Evolutionary conservation across 768 basidiomycete genomes (phyloP), one percentile per base, ranked within the genome.

Genomic region (Tricholoma sp.): DNA sequence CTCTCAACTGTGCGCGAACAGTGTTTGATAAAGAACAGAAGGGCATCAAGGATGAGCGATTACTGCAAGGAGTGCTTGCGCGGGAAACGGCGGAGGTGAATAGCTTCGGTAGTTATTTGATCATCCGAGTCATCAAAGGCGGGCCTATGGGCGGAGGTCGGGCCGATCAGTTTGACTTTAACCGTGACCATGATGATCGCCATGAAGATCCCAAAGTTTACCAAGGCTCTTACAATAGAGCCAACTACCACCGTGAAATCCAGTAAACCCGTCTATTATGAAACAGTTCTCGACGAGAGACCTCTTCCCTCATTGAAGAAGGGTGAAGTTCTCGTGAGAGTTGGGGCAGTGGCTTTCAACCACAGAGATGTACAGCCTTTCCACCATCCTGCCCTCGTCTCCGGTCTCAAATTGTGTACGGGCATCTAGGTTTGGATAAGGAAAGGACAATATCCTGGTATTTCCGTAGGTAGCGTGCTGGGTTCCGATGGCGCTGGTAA

Each of bases 401-500:
- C 13, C 32, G 11, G 39, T 9, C 37, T 50, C 18, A 1, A 29
- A 42, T 20, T 55, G 20, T 36, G 50, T 66, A 63, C 31, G 52
- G 32, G 31, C 50, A 18, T 53, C 31, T 59, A 92, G 89, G 72
- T 89, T 10, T 92, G 90, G 90, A 82, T 88, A 33, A 77, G 88
- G 20, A 79, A 77, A 55, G 86, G 86, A 9, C 70, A 74, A 64
- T 91, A 92, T 62, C 88, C 89, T 0, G 74, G 74, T 8, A 84
- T 91, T 45, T 70, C 68, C 2, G 66, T 80, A 31, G 89, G 82
- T 15, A 80, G 74, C 53, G 80, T 83, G 15, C 77, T 88, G 9
- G 90, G 89, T 12, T 77, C 83, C 24, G 90, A 92, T 61, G 89
- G 85, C 20, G 88, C 86, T 67, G 90, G 89, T 85, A 57, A 52